These are phyloP conservation scores for Plasmodium ovale DNA, from an alignment of 169 alveolate species.

Conservation along the genomic window DNA sequence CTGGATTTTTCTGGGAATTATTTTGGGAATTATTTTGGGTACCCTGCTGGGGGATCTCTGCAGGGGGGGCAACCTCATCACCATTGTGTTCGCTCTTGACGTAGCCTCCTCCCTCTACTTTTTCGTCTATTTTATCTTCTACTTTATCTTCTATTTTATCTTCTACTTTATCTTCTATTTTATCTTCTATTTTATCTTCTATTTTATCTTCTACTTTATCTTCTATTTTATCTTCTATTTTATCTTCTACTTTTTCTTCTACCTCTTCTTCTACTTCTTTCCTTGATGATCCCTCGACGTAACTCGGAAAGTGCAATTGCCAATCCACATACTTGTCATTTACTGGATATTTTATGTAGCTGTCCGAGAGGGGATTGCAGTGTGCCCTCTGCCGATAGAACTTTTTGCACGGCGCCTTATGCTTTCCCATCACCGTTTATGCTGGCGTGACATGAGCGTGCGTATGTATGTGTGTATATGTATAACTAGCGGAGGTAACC, in stretches of 20 bases:
- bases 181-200: no score
- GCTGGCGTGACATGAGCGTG: background rate
- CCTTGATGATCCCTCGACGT: conserved; percentile 1
- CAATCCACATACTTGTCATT: conserved; percentile 87
- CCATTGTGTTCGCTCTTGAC: background rate
- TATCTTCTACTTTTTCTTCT: background rate
- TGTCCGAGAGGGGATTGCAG: conserved; percentile 91
- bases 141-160: background rate
- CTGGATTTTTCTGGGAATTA: no score
- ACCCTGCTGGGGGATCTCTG: no score
- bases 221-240: background rate
- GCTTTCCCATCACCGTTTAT: conserved; percentile 26
- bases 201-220: background rate
- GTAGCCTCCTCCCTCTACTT: background rate
- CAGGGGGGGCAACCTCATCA: no score
- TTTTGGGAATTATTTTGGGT: no score
- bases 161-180: background rate
- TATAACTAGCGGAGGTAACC: no score
- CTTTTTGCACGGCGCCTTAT: conserved; percentile 53
- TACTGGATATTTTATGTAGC: conserved; percentile 85
- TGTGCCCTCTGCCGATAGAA: conserved; percentile 79
- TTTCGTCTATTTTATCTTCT: background rate
- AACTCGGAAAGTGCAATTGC: conserved; percentile 84
- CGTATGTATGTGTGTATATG: no score
- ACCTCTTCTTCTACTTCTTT: background rate